A percentile compares a stretch with the other conserved stretches of the same genome.
Conservation (phyloP, 805 yeast genomes). For the Candida maesae region DNA sequence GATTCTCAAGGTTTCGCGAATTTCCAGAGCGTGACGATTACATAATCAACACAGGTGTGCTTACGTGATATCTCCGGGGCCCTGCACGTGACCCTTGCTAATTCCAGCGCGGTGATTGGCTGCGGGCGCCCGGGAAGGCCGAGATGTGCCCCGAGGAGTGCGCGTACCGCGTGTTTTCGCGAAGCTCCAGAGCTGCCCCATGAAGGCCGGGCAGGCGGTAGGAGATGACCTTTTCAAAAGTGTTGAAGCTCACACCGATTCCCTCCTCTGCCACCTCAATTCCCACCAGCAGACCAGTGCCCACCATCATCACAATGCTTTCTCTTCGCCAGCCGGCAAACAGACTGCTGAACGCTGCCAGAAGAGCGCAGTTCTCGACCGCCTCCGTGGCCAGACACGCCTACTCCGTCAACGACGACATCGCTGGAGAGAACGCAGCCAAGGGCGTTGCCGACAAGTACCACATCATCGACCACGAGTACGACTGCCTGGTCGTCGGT, state of each 20-base stretch:
- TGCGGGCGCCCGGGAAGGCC: constrained; percentile 10
- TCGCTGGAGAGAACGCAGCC: constrained; percentile 50
- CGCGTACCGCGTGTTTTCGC: constrained; percentile 7
- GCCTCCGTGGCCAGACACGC: constrained; percentile 22
- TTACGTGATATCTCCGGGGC: constrained; percentile 12
- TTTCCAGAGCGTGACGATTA: constrained; percentile 5
- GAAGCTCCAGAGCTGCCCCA: too few relatives aligned
- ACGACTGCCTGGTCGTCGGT: constrained; percentile 96
- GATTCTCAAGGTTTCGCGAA: constrained; percentile 4
- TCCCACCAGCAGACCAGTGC: too few relatives aligned
- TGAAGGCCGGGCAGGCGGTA: neutral
- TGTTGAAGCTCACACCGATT: neutral
- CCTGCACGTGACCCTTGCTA: constrained; percentile 17
- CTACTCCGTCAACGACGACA: constrained; percentile 35
- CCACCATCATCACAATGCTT: constrained; percentile 17
- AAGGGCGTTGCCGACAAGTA: constrained; percentile 62
- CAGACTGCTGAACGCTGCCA: constrained; percentile 13
- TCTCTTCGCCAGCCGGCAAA: constrained; percentile 25
- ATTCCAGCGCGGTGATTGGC: constrained; percentile 21
- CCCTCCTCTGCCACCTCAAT: too few relatives aligned
- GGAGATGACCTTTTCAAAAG: constrained; percentile 5
- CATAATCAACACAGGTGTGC: constrained; percentile 1
- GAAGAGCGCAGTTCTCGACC: constrained; percentile 22
- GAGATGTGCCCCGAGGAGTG: constrained; percentile 18
- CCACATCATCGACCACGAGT: constrained; percentile 94